Base-by-base conservation (phyloP, 1,139 yeast species). In the Suhomyces wounanorum region DNA sequence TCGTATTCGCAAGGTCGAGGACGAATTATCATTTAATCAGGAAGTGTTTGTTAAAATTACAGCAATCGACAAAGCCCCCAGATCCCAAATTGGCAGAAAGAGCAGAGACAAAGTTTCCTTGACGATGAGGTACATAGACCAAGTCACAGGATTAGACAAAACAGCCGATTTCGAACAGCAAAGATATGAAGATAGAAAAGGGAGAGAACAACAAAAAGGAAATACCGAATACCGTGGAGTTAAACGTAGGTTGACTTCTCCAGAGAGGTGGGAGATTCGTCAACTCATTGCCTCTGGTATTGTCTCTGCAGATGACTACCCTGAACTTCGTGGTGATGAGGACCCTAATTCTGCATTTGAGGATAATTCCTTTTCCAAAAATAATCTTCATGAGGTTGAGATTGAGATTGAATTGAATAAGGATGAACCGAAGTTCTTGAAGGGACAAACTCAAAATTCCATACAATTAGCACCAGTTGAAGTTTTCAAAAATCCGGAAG, bases 211-310 rank as follows among this genome's bases (percentile, higher is more conserved):
- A 56, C 50, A 44, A 36, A 56, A 55, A 56, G 61, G 30, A 66
- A 46, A 49, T 36, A 23, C 40, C 43, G 17, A 39, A 3, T 25
- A 39, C 7, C 38, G 55, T 30, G 55, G 56, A 11, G 45, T 51
- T 16, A 67, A 73, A 51, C 75, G 84, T 58, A 71, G 89, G 47
- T 66, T 87, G 37, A 85, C 95, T 0, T 87, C 96, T 0, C 96
- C 96, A 1, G 98, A 92, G 65, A 70, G 92, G 51, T 92, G 97
- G 96, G 97, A 92, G 61, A 78, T 89, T 47, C 75, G 89, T 33
- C 97, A 92, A 61, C 72, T 89, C 33, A 85, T 87, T 35, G 87
- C 95, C 0, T 83, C 95, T 3, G 96, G 96, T 1, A 94, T 82
- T 0, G 82, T 83, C 0, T 76, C 84, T 2, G 82, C 86, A 0